Evolutionary conservation across 768 basidiomycete species (phyloP), one percentile per base, ranked within the genome.

Genomic region (Chalciporus pseudorubinellus): DNA sequence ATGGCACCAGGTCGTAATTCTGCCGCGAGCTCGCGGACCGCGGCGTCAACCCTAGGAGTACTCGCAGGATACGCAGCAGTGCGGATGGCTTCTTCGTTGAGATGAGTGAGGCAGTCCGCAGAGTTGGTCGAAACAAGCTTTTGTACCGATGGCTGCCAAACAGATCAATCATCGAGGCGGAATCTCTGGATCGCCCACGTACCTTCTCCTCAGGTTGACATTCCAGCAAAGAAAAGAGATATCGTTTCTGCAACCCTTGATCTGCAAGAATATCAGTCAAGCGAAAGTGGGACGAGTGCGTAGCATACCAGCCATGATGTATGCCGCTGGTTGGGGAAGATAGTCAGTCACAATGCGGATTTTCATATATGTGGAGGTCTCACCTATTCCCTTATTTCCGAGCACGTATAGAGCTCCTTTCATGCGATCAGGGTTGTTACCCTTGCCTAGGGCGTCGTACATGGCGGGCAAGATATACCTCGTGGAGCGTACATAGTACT

Each of bases 141-240:
- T 55, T 57, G 59, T n/a, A 61, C 51, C 20, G 50, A 61, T 26
- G 57, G 50, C 48, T 57, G 44, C 16, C 28, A 44, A 54, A 22
- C 39, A 34, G 80, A 54, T 83, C 83, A 57, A 87, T 83, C 19
- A 79, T 91, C 76, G 6, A 76, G 73, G 9, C 26, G 19, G 21
- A 11, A 34, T 29, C 3, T 79, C 13, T 11, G 6, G 13, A 44
- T 26, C 19, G 16, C 18, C 44, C 36, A 22, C 58, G 22, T 59
- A 85, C 90, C 79, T 93, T 93, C 64, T 92, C 91, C 62, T 93
- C 89, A 50, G 87, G 85, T 62, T 92, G 89, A 55, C 86, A 88
- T 57, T 84, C 82, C 11, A 92, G 71, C 49, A 92, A 68, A 4
- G 84, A 73, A 51, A 81, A 60, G 28, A 90, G 71, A 58, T 87